Conservation (phyloP, 176 grass and related monocot species). For the Oryza officinalis region DNA sequence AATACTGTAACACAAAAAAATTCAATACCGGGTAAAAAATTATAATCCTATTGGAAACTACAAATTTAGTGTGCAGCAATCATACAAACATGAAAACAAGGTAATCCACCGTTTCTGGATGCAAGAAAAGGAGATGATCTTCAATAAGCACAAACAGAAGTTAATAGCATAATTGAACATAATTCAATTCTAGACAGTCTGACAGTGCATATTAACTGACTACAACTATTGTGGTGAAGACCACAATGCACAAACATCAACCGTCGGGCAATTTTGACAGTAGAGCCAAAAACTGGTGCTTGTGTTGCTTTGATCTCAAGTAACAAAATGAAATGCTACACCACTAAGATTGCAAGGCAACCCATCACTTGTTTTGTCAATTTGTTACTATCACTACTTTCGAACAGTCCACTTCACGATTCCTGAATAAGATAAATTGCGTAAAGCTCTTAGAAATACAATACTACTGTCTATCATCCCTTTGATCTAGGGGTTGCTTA, state of each 20-base stretch:
- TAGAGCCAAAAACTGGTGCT: constrained; percentile 17
- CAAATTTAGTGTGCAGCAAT: too few species aligned
- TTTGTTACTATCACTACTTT: not conserved
- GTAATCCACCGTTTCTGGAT: too few species aligned
- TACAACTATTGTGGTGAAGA: not conserved
- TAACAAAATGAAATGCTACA: constrained; percentile 1
- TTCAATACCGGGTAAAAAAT: too few species aligned
- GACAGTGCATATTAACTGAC: not conserved
- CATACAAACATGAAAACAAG: too few species aligned
- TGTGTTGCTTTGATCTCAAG: constrained; percentile 23
- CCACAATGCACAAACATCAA: constrained; percentile 4
- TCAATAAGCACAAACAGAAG: constrained; percentile 4
- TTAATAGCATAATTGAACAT: not conserved
- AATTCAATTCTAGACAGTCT: not conserved
- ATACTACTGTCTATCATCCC: not conserved
- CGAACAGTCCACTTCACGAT: not conserved
- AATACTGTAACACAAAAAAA: too few species aligned
- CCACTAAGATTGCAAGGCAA: constrained; percentile 5
- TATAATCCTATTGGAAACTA: too few species aligned
- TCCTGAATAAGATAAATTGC: not conserved
- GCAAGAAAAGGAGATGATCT: too few species aligned
- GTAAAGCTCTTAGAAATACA: not conserved
- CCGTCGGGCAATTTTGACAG: not conserved
- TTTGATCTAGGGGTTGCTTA: not conserved
- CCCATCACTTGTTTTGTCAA: not conserved